Evolutionary conservation across 176 grass and related monocot genomes (phyloP), one percentile per base, ranked within the genome.

Genomic region (Triticum dicoccoides): DNA sequence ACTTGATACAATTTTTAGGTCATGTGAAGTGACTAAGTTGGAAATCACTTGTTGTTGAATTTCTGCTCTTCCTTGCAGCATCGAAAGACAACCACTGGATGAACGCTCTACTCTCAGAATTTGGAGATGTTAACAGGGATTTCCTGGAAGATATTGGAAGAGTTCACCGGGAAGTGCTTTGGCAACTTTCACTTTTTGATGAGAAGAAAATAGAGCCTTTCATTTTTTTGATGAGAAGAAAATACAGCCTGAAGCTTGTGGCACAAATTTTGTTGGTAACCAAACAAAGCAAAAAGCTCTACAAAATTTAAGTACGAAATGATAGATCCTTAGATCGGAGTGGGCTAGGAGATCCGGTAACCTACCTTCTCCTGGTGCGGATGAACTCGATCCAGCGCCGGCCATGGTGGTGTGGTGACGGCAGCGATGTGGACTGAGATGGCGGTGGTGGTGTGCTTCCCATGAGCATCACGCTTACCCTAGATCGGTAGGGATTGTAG

Each of bases 51-150:
- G 83, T 94, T 87, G 87, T 99, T 83, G 97, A 98, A 79, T 98
- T 98, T 83, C 62, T 98, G 64, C 92, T 98, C 41, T 96, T 98
- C 62, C 88, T 98, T 41, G 97, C 94, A 72, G 92, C 94, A 11
- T 91, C 92, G 9, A 99, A 96, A 93, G 97, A 99, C 73, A 99
- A 92, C 61, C 92, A 94, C 39, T 99, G 94, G 97, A 99, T 99
- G 69, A 99, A 75, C 88, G 89, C 97, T 74, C 88, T 96, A 83
- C 77, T 99, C 38, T 86, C 83, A 52, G 97, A 96, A 88, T 99
- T 96, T 94, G 87, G 92, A 86, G 97, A 99, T 87, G 61, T 87
- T 25, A 92, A 89, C 75, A 91, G 81, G 85, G 97, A 99, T 89
- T 92, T 96, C 29, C 76, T 94, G 13, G 92, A 94, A 85, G 94